Conservation (phyloP, 2,329 filamentous ascomycete species). For the Dryadomyces quercivorus region DNA sequence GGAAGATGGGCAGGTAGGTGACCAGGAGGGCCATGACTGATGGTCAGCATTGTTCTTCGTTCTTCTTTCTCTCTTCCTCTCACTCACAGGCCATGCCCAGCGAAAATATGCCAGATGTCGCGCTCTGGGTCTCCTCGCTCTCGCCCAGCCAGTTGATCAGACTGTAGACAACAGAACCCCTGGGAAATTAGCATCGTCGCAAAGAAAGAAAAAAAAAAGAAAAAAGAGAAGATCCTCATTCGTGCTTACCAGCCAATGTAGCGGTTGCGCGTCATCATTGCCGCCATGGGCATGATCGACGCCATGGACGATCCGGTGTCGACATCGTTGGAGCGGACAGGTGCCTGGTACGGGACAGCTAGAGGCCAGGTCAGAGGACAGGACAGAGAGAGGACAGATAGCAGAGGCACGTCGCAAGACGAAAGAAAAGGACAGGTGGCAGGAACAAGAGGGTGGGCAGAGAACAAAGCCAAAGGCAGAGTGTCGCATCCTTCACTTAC, state of each 20-base stretch:
- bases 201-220: no score
- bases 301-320: constrained; percentile 62
- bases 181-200: constrained; percentile 19
- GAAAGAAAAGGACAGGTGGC: neutral
- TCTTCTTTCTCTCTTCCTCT: neutral
- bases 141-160: constrained; percentile 69
- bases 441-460: no score
- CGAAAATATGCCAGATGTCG: constrained; percentile 39
- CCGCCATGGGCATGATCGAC: constrained; percentile 87
- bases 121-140: constrained; percentile 54
- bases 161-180: constrained; percentile 62
- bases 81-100: constrained; percentile 24
- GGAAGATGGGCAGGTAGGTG: constrained; percentile 24
- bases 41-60: neutral
- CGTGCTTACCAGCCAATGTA: constrained; percentile 50
- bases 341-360: constrained; percentile 86
- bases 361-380: constrained; percentile 13
- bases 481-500: constrained; percentile 1
- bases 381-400: no score
- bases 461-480: no score
- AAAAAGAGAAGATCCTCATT: no score
- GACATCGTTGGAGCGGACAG: constrained; percentile 49
- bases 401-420: neutral
- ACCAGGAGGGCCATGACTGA: constrained; percentile 24
- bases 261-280: constrained; percentile 87